Evolutionary conservation across 108 stramenopile species (phyloP).

Genomic region (Nannochloropsis granulata): DNA sequence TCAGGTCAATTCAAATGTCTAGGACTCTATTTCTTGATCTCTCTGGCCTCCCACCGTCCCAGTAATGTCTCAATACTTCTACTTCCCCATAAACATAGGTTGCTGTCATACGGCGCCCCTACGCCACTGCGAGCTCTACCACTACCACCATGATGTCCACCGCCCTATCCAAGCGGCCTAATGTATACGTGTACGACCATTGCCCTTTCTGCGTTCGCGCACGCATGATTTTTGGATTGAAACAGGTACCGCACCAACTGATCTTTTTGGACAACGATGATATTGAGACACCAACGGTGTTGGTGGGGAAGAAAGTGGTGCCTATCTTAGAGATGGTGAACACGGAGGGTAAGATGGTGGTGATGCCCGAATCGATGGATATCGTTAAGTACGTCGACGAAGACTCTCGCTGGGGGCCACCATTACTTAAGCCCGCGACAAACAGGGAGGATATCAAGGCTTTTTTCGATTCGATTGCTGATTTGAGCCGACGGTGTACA

Average conservation of each 20-base stretch:
- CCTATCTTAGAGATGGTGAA: conserved; percentile 57
- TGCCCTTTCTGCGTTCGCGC: conserved; percentile 94
- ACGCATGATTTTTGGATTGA: conserved; percentile 75
- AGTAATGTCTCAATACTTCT: too few species aligned
- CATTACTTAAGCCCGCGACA: conserved; percentile 49
- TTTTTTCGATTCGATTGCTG: conserved; percentile 39
- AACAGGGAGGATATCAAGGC: conserved; percentile 71
- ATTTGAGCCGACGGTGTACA: background rate
- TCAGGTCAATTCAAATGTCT: too few species aligned
- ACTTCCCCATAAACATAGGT: too few species aligned
- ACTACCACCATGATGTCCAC: background rate
- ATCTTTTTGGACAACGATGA: conserved; percentile 85
- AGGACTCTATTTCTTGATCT: too few species aligned
- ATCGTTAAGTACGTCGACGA: conserved; percentile 66
- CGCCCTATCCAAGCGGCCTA: conserved; percentile 24
- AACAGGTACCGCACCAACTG: conserved; percentile 69
- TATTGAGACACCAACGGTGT: conserved; percentile 57
- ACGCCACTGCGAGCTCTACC: background rate
- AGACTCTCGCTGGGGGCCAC: conserved; percentile 72
- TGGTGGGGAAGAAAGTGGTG: conserved; percentile 91
- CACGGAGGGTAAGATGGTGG: conserved; percentile 10
- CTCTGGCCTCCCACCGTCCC: too few species aligned
- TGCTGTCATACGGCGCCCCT: too few species aligned
- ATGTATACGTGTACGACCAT: conserved; percentile 84
- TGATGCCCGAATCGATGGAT: conserved; percentile 86